These are phyloP conservation scores for Actinomortierella wolfii DNA, from an alignment of 371 early-diverging fungal genomes.

Conservation along the genomic window DNA sequence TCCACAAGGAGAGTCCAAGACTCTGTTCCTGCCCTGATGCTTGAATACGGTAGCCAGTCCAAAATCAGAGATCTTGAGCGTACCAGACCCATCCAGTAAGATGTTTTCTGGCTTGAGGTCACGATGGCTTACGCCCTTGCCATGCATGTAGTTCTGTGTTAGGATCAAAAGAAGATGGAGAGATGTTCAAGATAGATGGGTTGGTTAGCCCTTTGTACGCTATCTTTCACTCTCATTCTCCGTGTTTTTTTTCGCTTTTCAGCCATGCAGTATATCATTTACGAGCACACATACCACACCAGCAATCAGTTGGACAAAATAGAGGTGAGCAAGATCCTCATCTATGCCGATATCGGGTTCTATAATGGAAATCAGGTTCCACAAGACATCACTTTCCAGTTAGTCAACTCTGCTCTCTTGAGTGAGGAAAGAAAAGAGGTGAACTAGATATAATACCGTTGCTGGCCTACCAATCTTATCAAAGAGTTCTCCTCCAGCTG, in stretches of 20 bases:
- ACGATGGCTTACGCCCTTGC: conserved; percentile 52
- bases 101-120: conserved; percentile 78
- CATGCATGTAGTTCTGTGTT: conserved; percentile 34
- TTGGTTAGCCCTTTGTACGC: no score
- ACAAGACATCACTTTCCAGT: conserved; percentile 15
- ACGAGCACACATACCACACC: conserved; percentile 52
- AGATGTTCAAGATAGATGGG: no score
- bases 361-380: conserved; percentile 8
- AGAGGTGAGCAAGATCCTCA: conserved; percentile 71
- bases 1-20: conserved; percentile 79
- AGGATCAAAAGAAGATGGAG: background rate
- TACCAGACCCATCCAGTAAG: conserved; percentile 55
- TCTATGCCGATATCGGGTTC: conserved; percentile 76
- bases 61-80: conserved; percentile 90
- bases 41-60: conserved; percentile 86
- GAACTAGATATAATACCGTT: no score
- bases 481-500: conserved; percentile 68
- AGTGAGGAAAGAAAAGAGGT: background rate
- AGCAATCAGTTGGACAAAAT: conserved; percentile 69
- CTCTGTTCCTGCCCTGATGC: conserved; percentile 48
- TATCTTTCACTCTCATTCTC: no score
- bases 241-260: no score
- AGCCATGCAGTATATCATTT: background rate
- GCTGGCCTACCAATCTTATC: conserved; percentile 70
- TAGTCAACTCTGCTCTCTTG: background rate